Conservation (phyloP, 495 filamentous ascomycete genomes). For the Patellaria atrata region DNA sequence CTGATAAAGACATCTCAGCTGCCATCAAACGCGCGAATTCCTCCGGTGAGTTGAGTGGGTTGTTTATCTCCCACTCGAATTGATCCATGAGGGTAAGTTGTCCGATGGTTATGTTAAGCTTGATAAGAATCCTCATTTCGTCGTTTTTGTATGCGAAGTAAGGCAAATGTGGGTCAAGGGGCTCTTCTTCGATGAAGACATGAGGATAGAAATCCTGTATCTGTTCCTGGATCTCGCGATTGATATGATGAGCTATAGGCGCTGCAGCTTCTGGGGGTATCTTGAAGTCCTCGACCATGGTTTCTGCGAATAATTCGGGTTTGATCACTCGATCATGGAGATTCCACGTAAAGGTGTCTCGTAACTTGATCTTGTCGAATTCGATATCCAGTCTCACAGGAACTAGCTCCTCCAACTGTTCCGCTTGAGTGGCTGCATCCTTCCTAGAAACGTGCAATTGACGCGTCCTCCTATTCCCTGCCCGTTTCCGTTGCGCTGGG, state of each 20-base stretch:
- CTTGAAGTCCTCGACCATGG: conserved; percentile 82
- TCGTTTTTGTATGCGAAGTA: conserved; percentile 96
- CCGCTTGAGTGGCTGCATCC: conserved; percentile 68
- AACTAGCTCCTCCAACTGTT: conserved; percentile 80
- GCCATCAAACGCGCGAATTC: conserved; percentile 85
- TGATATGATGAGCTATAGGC: conserved; percentile 60
- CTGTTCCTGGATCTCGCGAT: conserved; percentile 74
- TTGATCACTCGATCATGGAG: conserved; percentile 75
- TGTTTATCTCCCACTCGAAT: conserved; percentile 98
- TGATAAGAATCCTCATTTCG: conserved; percentile 91
- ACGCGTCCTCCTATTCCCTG: conserved; percentile 58
- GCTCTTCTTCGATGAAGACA: conserved; percentile 74
- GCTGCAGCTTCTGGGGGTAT: conserved; percentile 49
- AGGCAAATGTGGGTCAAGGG: conserved; percentile 76
- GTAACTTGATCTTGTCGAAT: conserved; percentile 85
- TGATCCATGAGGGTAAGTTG: conserved; percentile 89
- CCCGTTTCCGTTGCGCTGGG: conserved; percentile 53
- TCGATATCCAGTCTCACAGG: conserved; percentile 88
- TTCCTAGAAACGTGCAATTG: conserved; percentile 57
- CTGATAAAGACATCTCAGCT: conserved; percentile 76
- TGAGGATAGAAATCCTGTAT: conserved; percentile 86
- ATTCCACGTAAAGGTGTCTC: conserved; percentile 98
- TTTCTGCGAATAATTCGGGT: conserved; percentile 67
- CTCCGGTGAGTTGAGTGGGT: conserved; percentile 81
- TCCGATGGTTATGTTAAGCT: conserved; percentile 95